phyloP scores from a whole-genome alignment of 768 basidiomycete species.

The Nevesoporus exiguus region DNA sequence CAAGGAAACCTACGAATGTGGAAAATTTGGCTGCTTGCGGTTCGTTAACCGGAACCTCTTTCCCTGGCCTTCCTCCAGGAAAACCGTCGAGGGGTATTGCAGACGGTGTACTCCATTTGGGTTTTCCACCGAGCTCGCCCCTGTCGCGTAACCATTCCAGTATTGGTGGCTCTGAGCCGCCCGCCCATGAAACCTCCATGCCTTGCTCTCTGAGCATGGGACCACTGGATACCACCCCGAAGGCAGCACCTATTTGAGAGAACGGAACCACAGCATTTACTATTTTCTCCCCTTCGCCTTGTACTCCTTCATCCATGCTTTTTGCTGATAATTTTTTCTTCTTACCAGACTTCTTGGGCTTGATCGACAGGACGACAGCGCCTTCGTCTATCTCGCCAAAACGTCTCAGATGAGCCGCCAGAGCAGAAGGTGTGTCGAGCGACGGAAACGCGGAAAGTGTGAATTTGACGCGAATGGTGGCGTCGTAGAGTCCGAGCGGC shows the following conservation, averaged over 20 bases:
- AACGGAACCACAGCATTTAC: slow-evolving; percentile 76
- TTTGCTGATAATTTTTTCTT: slow-evolving; percentile 36
- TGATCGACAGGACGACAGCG: slow-evolving; percentile 67
- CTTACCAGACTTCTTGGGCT: slow-evolving; percentile 43
- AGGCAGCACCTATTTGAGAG: slow-evolving; percentile 70
- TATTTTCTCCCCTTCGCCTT: slow-evolving; percentile 40
- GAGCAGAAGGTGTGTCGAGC: slow-evolving; percentile 19
- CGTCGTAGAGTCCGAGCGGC: slow-evolving; percentile 62
- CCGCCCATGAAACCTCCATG: slow-evolving; percentile 72
- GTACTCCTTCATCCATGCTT: slow-evolving; percentile 37
- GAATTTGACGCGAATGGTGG: slow-evolving; percentile 74
- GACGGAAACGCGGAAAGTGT: slow-evolving; percentile 48
- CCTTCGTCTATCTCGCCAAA: slow-evolving; percentile 64
- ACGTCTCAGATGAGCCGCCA: slow-evolving; percentile 43
- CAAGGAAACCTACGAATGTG: slow-evolving; percentile 24
- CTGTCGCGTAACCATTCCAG: slow-evolving; percentile 69
- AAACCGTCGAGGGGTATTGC: slow-evolving; percentile 23
- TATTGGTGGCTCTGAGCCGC: slow-evolving; percentile 65
- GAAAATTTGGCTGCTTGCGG: slow-evolving; percentile 42
- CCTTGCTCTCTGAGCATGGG: slow-evolving; percentile 51
- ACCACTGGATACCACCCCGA: slow-evolving; percentile 67
- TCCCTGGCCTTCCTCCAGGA: not conserved
- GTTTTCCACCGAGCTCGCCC: slow-evolving; percentile 51
- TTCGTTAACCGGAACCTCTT: not conserved
- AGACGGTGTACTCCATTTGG: slow-evolving; percentile 5